phyloP scores from a whole-genome alignment of 2,329 filamentous ascomycete species.

The Thelonectria discophora region DNA sequence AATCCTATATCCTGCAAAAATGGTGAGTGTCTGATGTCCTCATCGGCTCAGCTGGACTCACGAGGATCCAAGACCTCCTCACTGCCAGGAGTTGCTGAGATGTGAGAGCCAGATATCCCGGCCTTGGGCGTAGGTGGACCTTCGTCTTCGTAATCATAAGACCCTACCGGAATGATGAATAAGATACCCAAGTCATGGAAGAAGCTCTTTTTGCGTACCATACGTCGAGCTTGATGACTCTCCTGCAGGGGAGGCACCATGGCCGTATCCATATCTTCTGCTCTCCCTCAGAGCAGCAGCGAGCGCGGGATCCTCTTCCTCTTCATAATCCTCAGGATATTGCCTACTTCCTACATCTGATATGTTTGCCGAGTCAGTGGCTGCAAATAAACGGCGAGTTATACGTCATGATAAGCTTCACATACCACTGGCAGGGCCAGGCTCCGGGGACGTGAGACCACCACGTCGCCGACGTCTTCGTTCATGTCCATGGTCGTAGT shows the following conservation, averaged over 20 bases:
- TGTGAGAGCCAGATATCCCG: conserved; percentile 19
- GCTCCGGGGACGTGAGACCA: background rate
- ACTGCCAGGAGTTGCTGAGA: conserved; percentile 30
- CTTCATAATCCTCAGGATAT: conserved; percentile 6
- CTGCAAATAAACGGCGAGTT: too few relatives aligned
- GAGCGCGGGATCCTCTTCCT: conserved; percentile 29
- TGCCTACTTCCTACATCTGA: background rate
- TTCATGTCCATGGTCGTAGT: too few relatives aligned
- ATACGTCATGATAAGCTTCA: background rate
- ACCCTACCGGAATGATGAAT: conserved; percentile 1
- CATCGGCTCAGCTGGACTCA: conserved; percentile 33
- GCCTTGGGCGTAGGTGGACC: conserved; percentile 33
- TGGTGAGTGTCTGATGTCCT: conserved; percentile 21
- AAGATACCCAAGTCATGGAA: background rate
- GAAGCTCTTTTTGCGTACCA: conserved; percentile 20
- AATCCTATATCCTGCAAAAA: conserved; percentile 51
- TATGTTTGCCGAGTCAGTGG: conserved; percentile 5
- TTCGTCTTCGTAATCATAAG: conserved; percentile 42
- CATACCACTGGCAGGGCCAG: conserved; percentile 11
- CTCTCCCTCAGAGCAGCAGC: conserved; percentile 33
- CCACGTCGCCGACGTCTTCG: background rate
- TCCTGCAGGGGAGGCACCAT: conserved; percentile 7
- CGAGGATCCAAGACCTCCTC: conserved; percentile 49
- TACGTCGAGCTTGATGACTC: conserved; percentile 34
- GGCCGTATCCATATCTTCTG: conserved; percentile 31